Evolutionary conservation across 176 grass and related monocot genomes (phyloP).

Genomic region (Paspalum notatum): DNA sequence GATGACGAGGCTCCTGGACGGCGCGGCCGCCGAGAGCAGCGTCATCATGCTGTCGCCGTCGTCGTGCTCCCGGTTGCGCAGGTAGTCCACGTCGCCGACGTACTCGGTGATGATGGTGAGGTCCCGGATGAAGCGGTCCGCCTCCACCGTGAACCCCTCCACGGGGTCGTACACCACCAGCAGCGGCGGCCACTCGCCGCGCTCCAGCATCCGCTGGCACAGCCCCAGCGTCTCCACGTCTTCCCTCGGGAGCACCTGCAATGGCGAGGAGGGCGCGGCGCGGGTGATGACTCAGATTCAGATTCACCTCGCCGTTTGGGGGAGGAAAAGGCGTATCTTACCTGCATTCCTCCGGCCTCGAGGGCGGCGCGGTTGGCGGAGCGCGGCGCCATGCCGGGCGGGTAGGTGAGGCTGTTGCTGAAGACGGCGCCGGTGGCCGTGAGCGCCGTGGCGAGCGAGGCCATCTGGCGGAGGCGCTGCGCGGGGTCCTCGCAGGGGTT

Average conservation of each 20-base stretch:
- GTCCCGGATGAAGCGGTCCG: conserved; percentile 76
- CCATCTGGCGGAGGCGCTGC: conserved; percentile 79
- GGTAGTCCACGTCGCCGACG: conserved; percentile 84
- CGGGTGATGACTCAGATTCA: background rate
- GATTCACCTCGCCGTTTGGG: no score
- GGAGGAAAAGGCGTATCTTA: no score
- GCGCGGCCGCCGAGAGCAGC: conserved; percentile 57
- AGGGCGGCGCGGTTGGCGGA: conserved; percentile 63
- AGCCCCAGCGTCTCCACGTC: conserved; percentile 65
- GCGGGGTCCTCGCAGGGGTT: conserved; percentile 58
- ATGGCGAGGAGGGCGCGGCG: background rate
- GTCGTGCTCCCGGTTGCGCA: conserved; percentile 70
- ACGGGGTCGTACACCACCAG: conserved; percentile 74
- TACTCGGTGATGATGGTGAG: conserved; percentile 97
- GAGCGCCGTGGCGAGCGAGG: conserved; percentile 86
- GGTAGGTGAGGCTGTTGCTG: conserved; percentile 85
- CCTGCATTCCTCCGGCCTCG: conserved; percentile 92
- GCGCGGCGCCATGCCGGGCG: conserved; percentile 65
- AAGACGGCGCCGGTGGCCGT: conserved; percentile 80
- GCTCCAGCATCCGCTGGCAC: conserved; percentile 89
- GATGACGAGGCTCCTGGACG: conserved; percentile 78
- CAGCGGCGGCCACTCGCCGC: conserved; percentile 78
- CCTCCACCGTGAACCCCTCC: conserved; percentile 94
- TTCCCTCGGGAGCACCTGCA: conserved; percentile 79
- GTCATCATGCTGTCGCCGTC: conserved; percentile 99